Conservation (phyloP, 495 filamentous ascomycete genomes). For the Penicillium angulare region DNA sequence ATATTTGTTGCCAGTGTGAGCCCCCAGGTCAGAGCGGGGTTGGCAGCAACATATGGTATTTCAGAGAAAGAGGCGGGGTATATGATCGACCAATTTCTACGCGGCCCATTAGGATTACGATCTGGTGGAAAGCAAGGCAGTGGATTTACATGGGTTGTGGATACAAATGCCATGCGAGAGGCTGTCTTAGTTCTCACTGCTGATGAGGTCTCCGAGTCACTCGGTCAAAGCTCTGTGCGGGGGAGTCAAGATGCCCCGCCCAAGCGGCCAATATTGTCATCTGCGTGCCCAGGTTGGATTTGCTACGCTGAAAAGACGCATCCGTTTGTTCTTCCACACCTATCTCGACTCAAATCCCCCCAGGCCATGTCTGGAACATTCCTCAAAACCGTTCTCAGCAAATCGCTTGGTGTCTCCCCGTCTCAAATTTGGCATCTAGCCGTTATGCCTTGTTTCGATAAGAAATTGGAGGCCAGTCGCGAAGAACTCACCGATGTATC, state of each 20-base stretch:
- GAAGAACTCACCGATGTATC: conserved; percentile 82
- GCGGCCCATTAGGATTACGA: conserved; percentile 65
- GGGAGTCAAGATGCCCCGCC: conserved; percentile 31
- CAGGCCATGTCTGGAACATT: conserved; percentile 89
- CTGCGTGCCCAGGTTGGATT: conserved; percentile 95
- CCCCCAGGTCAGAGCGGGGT: conserved; percentile 81
- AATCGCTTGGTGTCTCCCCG: conserved; percentile 64
- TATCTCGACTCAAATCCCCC: conserved; percentile 88
- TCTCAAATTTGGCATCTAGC: conserved; percentile 90
- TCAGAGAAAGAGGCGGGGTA: conserved; percentile 69
- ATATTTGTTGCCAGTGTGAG: conserved; percentile 89
- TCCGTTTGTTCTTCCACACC: conserved; percentile 84
- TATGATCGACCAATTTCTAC: conserved; percentile 80
- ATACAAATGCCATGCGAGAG: conserved; percentile 78
- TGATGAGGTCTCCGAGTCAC: conserved; percentile 65
- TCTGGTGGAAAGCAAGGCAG: conserved; percentile 67
- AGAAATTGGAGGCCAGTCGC: conserved; percentile 94
- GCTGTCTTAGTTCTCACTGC: conserved; percentile 74
- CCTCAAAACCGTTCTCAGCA: conserved; percentile 78
- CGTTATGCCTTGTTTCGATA: conserved; percentile 98
- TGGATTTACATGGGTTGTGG: conserved; percentile 81
- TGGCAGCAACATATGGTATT: conserved; percentile 77
- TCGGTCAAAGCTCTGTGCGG: conserved; percentile 20
- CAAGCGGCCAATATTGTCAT: conserved; percentile 77
- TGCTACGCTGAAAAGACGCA: conserved; percentile 99